Evolutionary conservation across 768 basidiomycete genomes (phyloP), one percentile per base, ranked within the genome.

Genomic region (Thelephora ganbajun): DNA sequence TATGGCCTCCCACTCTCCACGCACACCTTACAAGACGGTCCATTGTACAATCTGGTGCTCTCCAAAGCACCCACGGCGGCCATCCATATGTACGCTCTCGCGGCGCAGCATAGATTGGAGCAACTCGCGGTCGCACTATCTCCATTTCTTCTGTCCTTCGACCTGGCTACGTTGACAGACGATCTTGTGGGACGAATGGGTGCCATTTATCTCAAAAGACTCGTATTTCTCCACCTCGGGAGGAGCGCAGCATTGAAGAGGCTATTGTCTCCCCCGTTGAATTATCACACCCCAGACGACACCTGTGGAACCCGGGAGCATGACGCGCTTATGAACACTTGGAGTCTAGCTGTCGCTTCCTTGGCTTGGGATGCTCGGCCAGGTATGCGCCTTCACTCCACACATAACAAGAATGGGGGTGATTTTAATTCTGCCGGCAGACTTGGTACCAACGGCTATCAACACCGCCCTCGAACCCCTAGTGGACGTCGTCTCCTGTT

Each of bases 61-160:
- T 57, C 59, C 0, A 55, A 58, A 20, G 64, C 66, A 12, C 67
- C 64, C 2, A 42, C 61, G 5, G 45, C 42, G 11, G 66, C 69
- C 0, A 51, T 72, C 6, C 60, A 66, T 1, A 53, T 69, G 0
- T 75, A 70, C 52, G 53, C 66, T 0, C 59, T 73, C n/a, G 72
- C 71, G 0, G 66, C 63, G 3, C 46, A 51, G 33, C 48, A 60
- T 51, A 46, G 59, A 22, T 54, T 73, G 2, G 48, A 65, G 26
- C 54, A 60, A 0, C 61, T 74, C 13, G 71, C 71, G 1, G 57
- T 60, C 14, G 53, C 54, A 16, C 54, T 64, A 0, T 71, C 69
- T 1, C 58, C 63, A 5, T 58, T 65, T 52, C 62, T 69, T 6
- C 57, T 69, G 26, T 61, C 67, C 3, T 58, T 60, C 33, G 54